Evolutionary conservation across 2,329 filamentous ascomycete species (phyloP).

Genomic region (Macrophomina pseudophaseolina): DNA sequence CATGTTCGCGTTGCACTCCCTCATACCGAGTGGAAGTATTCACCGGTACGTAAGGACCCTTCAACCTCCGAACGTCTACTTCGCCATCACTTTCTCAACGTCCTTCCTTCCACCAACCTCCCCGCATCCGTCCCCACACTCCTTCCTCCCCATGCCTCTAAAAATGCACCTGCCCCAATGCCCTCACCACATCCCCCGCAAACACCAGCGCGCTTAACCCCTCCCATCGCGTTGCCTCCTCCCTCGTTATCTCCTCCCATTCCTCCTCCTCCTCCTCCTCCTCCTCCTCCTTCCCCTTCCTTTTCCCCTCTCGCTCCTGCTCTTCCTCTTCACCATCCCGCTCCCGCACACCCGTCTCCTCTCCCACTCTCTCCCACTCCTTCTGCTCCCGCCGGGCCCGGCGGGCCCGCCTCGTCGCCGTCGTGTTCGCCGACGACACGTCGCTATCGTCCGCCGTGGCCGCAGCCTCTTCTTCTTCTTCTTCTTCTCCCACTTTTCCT

Average conservation of each 20-base stretch:
- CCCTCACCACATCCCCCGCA: not conserved
- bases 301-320: not conserved
- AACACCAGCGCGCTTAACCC: not conserved
- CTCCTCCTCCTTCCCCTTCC: not conserved
- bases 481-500: not conserved
- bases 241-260: conserved; percentile 31
- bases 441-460: not conserved
- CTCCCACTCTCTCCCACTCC: conserved; percentile 36
- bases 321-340: not conserved
- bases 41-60: too few relatives aligned
- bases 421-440: not conserved
- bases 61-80: not conserved
- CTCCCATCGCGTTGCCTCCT: not conserved
- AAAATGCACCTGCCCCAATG: not conserved
- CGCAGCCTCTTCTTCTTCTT: too few relatives aligned
- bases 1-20: too few relatives aligned
- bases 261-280: conserved; percentile 22
- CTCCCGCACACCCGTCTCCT: conserved; percentile 3
- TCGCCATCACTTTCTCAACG: not conserved
- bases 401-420: conserved; percentile 30
- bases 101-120: not conserved
- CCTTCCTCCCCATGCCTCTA: too few relatives aligned
- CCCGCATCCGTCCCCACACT: not conserved
- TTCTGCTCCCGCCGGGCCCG: conserved; percentile 40
- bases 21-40: too few relatives aligned